Percentiles rank a stretch among this genome's conserved stretches.
Conservation (phyloP, 2,329 filamentous ascomycete species). For the Paecilomyces sp. region DNA sequence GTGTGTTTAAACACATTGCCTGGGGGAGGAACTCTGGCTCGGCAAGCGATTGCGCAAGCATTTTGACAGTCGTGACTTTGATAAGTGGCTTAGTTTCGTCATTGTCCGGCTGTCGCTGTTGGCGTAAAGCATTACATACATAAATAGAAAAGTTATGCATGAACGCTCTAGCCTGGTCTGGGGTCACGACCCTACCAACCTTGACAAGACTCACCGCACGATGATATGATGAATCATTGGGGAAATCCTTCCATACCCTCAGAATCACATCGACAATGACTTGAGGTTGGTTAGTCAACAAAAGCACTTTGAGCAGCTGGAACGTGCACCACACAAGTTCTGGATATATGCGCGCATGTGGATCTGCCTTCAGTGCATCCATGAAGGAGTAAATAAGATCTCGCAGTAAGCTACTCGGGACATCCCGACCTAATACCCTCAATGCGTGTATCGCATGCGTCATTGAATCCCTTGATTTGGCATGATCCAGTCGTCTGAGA, state of each 20-base stretch:
- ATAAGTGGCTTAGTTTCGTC: not conserved
- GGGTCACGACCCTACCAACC: constrained; percentile 4
- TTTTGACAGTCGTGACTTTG: constrained; percentile 13
- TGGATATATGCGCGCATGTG: not conserved
- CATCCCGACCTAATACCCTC: not conserved
- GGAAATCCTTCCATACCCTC: constrained; percentile 6
- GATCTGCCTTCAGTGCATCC: not conserved
- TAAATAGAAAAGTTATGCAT: constrained; percentile 4
- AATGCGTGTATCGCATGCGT: constrained; percentile 2
- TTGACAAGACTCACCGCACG: constrained; percentile 3
- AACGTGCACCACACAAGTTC: constrained; percentile 2
- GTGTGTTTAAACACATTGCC: not conserved
- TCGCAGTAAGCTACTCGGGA: constrained; percentile 6
- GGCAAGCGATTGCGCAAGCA: constrained; percentile 8
- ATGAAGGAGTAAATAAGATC: constrained; percentile 5
- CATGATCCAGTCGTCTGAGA: constrained; percentile 1
- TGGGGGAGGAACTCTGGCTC: constrained; percentile 7
- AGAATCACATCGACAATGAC: constrained; percentile 8
- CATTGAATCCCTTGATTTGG: not conserved
- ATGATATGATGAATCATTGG: constrained; percentile 12
- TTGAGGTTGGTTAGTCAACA: constrained; percentile 8
- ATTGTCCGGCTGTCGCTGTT: not conserved
- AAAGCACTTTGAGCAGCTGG: constrained; percentile 7
- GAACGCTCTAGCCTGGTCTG: constrained; percentile 2
- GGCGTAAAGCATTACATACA: constrained; percentile 2